Percentiles rank a stretch among this genome's conserved stretches.
phyloP scores from a whole-genome alignment of 345 rosid species.

The Capsella bursapastoris region DNA sequence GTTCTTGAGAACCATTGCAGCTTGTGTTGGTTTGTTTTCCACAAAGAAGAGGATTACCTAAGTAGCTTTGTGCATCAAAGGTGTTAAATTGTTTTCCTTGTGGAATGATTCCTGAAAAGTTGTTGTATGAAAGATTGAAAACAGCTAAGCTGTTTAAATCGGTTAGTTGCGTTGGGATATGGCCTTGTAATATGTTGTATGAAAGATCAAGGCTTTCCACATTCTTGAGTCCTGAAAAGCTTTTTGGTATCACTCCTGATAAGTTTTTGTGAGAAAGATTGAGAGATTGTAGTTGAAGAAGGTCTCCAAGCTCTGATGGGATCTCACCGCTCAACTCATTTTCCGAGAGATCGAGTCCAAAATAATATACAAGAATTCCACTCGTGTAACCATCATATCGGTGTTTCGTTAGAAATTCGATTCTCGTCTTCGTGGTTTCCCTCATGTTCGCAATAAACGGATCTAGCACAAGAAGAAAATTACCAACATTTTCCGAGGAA shows the following conservation, averaged over 20 bases:
- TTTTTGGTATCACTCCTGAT: conserved; percentile 41
- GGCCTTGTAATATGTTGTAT: conserved; percentile 24
- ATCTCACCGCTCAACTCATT: conserved; percentile 46
- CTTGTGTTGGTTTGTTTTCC: background rate
- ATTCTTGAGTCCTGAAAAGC: conserved; percentile 28
- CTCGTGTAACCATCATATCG: conserved; percentile 13
- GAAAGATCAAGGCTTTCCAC: conserved; percentile 53
- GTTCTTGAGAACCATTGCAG: background rate
- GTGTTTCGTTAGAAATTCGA: conserved; percentile 15
- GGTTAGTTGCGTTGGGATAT: background rate
- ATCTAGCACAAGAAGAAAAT: background rate
- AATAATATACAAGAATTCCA: background rate
- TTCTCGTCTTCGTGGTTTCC: background rate
- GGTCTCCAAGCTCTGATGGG: conserved; percentile 41
- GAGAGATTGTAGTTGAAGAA: conserved; percentile 1
- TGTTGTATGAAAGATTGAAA: conserved; percentile 4
- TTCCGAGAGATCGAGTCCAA: conserved; percentile 47
- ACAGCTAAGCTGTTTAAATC: background rate
- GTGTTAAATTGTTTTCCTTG: conserved; percentile 10
- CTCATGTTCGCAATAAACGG: background rate
- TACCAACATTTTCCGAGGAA: too few relatives aligned
- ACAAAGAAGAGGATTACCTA: conserved; percentile 1
- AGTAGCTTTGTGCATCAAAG: background rate
- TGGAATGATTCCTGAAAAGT: conserved; percentile 12
- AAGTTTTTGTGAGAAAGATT: conserved; percentile 48